Evolutionary conservation across 148 eudicot genomes (phyloP).

Genomic region (Pouteria glomerata): DNA sequence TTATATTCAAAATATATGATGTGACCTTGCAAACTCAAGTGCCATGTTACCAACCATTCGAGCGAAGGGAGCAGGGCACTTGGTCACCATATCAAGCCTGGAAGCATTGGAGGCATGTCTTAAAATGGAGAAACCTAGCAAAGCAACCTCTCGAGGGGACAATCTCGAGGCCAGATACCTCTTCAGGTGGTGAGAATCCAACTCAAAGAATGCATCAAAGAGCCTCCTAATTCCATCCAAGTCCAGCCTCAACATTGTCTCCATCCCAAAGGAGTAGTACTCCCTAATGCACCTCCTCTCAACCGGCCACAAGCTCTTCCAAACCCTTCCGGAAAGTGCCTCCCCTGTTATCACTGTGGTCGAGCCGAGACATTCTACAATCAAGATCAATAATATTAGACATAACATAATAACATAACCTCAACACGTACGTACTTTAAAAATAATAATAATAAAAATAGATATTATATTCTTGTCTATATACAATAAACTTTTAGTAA

Average conservation of each 20-base stretch:
- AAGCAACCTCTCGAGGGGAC: constrained; percentile 30
- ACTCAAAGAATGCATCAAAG: constrained; percentile 45
- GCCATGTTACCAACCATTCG: constrained; percentile 43
- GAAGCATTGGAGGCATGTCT: constrained; percentile 29
- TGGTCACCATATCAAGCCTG: constrained; percentile 38
- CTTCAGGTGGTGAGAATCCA: constrained; percentile 41
- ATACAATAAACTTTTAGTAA: too few species aligned
- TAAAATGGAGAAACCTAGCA: constrained; percentile 31
- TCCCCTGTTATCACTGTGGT: constrained; percentile 44
- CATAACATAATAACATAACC: too few species aligned
- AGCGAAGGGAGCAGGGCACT: constrained; percentile 39
- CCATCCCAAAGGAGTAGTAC: constrained; percentile 46
- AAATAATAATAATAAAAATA: too few species aligned
- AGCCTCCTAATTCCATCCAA: constrained; percentile 37
- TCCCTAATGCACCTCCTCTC: constrained; percentile 31
- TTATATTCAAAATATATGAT: too few species aligned
- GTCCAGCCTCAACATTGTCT: constrained; percentile 47
- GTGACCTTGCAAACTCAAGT: too few species aligned
- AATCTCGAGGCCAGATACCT: constrained; percentile 44
- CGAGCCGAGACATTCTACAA: constrained; percentile 51
- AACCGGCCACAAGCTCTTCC: constrained; percentile 41
- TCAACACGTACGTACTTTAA: too few species aligned
- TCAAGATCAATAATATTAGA: too few species aligned
- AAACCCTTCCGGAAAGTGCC: constrained; percentile 24
- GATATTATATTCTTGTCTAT: too few species aligned